Conservation (phyloP, 768 basidiomycete genomes). For the Suillus paluster region DNA sequence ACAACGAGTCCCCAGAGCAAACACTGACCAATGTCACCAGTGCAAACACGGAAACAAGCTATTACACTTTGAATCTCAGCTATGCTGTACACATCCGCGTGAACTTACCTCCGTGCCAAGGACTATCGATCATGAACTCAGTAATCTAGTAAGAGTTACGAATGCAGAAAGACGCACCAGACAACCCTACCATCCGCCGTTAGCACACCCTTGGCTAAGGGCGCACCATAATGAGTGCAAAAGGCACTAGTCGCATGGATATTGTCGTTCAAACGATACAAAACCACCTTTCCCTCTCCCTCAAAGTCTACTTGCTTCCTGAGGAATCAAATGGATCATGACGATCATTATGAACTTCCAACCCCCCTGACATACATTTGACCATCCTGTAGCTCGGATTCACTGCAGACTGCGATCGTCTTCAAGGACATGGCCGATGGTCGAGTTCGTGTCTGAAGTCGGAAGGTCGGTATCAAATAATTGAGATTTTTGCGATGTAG, state of each 20-base stretch:
- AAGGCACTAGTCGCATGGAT: slow-evolving; percentile 80
- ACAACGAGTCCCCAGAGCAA: background rate
- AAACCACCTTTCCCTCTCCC: slow-evolving; percentile 72
- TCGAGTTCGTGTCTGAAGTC: background rate
- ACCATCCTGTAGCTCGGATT: slow-evolving; percentile 54
- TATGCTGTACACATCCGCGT: background rate
- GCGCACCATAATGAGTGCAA: slow-evolving; percentile 94
- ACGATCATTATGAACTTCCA: background rate
- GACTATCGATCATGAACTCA: slow-evolving; percentile 47
- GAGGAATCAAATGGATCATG: slow-evolving; percentile 1
- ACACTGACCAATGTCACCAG: slow-evolving; percentile 73
- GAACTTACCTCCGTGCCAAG: slow-evolving; percentile 82
- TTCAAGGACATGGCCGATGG: slow-evolving; percentile 37
- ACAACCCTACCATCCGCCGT: slow-evolving; percentile 78
- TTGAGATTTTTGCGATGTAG: background rate
- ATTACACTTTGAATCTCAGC: slow-evolving; percentile 4
- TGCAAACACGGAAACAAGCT: slow-evolving; percentile 90
- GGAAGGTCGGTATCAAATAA: background rate
- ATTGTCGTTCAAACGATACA: slow-evolving; percentile 76
- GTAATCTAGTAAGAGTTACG: background rate
- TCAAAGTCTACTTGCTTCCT: slow-evolving; percentile 88
- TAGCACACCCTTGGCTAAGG: slow-evolving; percentile 81
- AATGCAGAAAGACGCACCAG: slow-evolving; percentile 52
- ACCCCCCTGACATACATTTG: slow-evolving; percentile 47
- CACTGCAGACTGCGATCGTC: slow-evolving; percentile 53